These are phyloP conservation scores for Carex pumila DNA, from an alignment of 176 grass and related monocot genomes.

Conservation along the genomic window DNA sequence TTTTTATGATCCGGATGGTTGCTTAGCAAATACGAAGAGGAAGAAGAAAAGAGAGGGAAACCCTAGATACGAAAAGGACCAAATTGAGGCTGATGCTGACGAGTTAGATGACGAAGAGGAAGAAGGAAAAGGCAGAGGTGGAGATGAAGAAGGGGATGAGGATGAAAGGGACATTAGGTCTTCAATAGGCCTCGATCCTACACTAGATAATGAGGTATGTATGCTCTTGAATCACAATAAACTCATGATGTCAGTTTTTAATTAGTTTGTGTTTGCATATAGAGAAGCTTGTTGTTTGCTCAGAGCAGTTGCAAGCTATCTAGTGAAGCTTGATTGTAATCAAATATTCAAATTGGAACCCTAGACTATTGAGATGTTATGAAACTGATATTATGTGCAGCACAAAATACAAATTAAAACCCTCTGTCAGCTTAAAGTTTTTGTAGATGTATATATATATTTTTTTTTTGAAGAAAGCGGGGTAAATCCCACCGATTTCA, in stretches of 20 bases:
- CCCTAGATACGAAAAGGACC: slow-evolving; percentile 41
- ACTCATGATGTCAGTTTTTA: not conserved
- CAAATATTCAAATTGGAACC: not conserved
- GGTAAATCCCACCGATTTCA: no score
- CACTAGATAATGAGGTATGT: slow-evolving; percentile 82
- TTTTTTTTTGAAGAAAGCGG: no score
- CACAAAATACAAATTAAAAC: not conserved
- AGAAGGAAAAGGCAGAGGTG: not conserved
- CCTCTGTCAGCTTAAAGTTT: not conserved
- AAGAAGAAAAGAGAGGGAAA: slow-evolving; percentile 32
- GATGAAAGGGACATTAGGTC: slow-evolving; percentile 67
- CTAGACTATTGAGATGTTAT: not conserved
- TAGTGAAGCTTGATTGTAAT: not conserved
- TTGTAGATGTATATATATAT: not conserved
- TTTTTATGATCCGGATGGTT: slow-evolving; percentile 58
- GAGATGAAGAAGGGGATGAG: slow-evolving; percentile 21
- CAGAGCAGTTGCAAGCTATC: not conserved
- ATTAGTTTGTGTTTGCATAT: not conserved
- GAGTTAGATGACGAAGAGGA: slow-evolving; percentile 11
- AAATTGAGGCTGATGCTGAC: slow-evolving; percentile 23
- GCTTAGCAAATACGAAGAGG: slow-evolving; percentile 44
- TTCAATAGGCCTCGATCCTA: slow-evolving; percentile 86
- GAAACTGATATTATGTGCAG: not conserved
- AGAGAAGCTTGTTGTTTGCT: not conserved
- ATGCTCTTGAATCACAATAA: not conserved